Base-by-base conservation (phyloP, 1,139 yeast species). In the Taphrina betulina region DNA sequence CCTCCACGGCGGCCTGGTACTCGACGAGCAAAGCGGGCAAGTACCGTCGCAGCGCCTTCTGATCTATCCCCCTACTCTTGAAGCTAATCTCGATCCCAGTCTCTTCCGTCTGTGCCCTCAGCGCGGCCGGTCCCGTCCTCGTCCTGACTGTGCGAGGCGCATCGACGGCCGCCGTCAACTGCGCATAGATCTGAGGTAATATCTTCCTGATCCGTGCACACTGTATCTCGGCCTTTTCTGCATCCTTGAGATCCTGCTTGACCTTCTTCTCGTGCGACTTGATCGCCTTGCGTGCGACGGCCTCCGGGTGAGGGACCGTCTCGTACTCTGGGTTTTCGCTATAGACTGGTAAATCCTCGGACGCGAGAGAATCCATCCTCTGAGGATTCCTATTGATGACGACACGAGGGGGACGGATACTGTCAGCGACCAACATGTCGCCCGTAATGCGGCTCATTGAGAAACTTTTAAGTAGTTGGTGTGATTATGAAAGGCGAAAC, bases 261-360 rank as follows among this genome's bases (percentile, higher is more conserved):
- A 50, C 41, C 22, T 31, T 28, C 31, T 33, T 26, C 41, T 50
- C 54, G 22, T 50, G 54, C 23, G 22, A 16, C 24, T 17, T 10
- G 12, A 50, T 41, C 23, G 40, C 54, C 23, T 37, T 41, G 20
- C 54, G 46, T 8, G 46, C 36, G 26, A 50, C 5, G 5, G 22
- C 8, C n/a, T 33, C 31, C n/a, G 45, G 34, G n/a, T 31, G 54
- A 4, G 54, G 34, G 5, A 34, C 22, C n/a, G 41, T 7, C 17
- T 38, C 54, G 41, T 50, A 50, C 14, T n/a, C 46, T 10, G 54
- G 54, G 24, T 50, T 38, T 20, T 14, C 41, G 17, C 46, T 38
- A 24, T 50, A 50, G 40, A 34, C 20, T 31, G 54, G 54, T n/a
- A 50, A 19, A n/a, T 31, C 54, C 17, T 50, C 54, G 16, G 40